Evolutionary conservation across 257 asterid species (phyloP).

Genomic region (Apocynum venetum): DNA sequence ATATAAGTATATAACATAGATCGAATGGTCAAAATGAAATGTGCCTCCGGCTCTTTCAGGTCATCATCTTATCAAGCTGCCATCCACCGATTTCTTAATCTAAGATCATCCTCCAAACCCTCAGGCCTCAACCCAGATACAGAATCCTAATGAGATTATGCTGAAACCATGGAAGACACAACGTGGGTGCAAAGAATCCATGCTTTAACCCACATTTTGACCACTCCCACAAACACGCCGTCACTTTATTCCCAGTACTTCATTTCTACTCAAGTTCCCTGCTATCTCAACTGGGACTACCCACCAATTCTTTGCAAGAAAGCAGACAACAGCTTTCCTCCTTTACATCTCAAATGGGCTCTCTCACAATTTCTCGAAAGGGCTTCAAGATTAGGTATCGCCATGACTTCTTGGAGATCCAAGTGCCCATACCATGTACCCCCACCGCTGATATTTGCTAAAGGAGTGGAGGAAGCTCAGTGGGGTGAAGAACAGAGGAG

Average conservation of each 20-base stretch:
- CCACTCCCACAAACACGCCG: conserved; percentile 64
- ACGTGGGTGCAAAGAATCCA: conserved; percentile 63
- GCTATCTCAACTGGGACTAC: conserved; percentile 90
- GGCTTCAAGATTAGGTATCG: conserved; percentile 46
- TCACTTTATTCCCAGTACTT: conserved; percentile 63
- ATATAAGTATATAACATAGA: not conserved
- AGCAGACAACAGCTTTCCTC: conserved; percentile 25
- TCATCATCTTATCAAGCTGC: not conserved
- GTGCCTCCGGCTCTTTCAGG: not conserved
- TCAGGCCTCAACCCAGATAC: not conserved
- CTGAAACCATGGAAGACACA: conserved; percentile 48
- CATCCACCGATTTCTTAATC: not conserved
- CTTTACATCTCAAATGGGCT: conserved; percentile 45
- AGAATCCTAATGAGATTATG: not conserved
- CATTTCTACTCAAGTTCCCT: conserved; percentile 71
- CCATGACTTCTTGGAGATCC: conserved; percentile 81
- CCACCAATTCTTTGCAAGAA: conserved; percentile 79
- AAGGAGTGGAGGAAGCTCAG: conserved; percentile 68
- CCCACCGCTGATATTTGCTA: conserved; percentile 57
- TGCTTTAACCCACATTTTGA: conserved; percentile 72
- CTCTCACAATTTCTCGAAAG: conserved; percentile 43
- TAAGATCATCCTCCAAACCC: not conserved
- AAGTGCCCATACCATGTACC: conserved; percentile 77
- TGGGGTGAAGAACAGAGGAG: conserved; percentile 72
- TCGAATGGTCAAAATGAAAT: not conserved